Percentiles rank a stretch among this genome's conserved stretches.
Conservation (phyloP, 148 eudicot genomes). For the Simmondsia chinensis region DNA sequence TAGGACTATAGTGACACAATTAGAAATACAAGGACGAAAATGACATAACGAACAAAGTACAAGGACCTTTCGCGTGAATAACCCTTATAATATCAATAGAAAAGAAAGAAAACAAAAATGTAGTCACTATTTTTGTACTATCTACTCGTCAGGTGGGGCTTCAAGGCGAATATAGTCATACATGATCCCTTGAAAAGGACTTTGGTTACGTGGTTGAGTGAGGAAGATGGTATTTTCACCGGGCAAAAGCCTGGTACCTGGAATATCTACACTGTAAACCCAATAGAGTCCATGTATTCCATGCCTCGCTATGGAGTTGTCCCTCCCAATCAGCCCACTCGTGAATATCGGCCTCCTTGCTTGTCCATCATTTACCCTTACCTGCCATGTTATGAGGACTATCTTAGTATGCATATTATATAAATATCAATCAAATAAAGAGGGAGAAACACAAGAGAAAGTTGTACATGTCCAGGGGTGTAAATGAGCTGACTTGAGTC, state of each 20-base stretch:
- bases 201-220: conserved; percentile 43
- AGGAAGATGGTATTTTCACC: conserved; percentile 40
- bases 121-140: too few relatives aligned
- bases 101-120: too few relatives aligned
- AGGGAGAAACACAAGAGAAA: too few relatives aligned
- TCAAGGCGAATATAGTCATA: conserved; percentile 68
- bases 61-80: too few relatives aligned
- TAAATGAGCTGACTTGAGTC: too few relatives aligned
- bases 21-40: too few relatives aligned
- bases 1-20: too few relatives aligned
- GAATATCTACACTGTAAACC: conserved; percentile 41
- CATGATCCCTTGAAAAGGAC: conserved; percentile 56
- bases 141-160: conserved; percentile 54
- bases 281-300: conserved; percentile 58
- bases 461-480: too few relatives aligned
- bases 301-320: conserved; percentile 52
- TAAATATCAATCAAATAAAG: not conserved
- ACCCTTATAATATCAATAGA: too few relatives aligned
- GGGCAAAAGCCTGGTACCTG: conserved; percentile 19
- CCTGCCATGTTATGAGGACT: conserved; percentile 13
- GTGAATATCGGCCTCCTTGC: conserved; percentile 43
- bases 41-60: too few relatives aligned
- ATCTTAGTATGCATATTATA: not conserved
- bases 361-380: conserved; percentile 43
- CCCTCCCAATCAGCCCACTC: conserved; percentile 45